Evolutionary conservation across 306 rosid species (phyloP).

Genomic region (Casuarina glauca): DNA sequence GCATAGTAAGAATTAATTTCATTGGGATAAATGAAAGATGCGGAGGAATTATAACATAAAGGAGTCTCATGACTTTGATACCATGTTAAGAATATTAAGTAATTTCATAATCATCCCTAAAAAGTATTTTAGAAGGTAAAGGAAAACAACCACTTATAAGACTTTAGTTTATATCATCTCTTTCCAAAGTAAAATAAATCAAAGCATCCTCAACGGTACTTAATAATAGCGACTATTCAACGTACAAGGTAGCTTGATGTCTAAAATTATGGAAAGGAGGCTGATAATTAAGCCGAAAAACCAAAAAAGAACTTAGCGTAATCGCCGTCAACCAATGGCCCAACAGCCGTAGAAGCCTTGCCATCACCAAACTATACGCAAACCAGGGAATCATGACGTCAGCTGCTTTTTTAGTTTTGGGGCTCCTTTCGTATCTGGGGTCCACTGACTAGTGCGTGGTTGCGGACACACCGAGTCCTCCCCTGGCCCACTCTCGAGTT

Average conservation of each 20-base stretch:
- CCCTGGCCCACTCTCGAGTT: not conserved
- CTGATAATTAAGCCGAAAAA: not conserved
- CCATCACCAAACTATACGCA: not conserved
- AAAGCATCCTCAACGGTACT: too few species aligned
- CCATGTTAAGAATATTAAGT: too few species aligned
- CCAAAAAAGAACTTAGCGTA: not conserved
- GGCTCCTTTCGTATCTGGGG: not conserved
- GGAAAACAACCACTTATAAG: too few species aligned
- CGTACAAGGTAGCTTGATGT: conserved; percentile 13
- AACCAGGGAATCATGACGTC: not conserved
- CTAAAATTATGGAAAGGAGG: not conserved
- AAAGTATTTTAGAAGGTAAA: too few species aligned
- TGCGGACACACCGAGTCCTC: not conserved
- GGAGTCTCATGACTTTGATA: too few species aligned
- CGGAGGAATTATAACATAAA: too few species aligned
- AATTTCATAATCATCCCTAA: too few species aligned
- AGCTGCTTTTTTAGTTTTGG: not conserved
- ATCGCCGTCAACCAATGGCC: not conserved
- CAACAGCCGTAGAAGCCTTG: not conserved
- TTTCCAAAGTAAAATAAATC: too few species aligned
- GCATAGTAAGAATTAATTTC: too few species aligned
- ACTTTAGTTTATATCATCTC: too few species aligned
- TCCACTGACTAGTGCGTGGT: not conserved
- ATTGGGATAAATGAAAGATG: too few species aligned
- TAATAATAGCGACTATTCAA: too few species aligned